phyloP scores from a whole-genome alignment of 345 rosid species.

The Eucalyptus viminalis region DNA sequence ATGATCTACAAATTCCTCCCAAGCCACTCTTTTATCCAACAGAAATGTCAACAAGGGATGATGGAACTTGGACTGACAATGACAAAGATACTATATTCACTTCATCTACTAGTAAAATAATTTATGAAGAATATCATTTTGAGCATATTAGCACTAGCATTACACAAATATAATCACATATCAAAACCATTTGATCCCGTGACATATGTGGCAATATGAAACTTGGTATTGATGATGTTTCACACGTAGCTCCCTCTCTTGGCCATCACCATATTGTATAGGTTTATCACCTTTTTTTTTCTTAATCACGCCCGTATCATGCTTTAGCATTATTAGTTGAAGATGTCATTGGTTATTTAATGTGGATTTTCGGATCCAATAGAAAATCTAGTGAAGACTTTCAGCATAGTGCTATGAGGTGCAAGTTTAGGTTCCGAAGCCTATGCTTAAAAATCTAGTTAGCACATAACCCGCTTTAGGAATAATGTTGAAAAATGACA shows the following conservation, averaged over 20 bases:
- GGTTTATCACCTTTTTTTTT: accelerated
- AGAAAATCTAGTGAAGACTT: no score
- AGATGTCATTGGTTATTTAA: not conserved
- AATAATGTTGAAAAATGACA: not conserved
- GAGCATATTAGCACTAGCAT: not conserved
- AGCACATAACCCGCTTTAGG: accelerated
- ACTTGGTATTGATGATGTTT: not conserved
- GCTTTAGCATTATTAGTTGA: not conserved
- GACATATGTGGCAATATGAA: not conserved
- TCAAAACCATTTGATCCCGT: not conserved
- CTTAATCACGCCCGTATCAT: no score
- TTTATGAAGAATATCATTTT: not conserved
- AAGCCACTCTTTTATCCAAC: no score
- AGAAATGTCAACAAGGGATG: not conserved
- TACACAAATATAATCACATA: not conserved
- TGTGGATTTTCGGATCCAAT: not conserved
- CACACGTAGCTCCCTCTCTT: not conserved
- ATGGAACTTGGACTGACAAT: not conserved
- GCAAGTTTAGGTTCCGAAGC: not conserved
- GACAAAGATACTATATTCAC: not conserved
- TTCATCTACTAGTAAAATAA: not conserved
- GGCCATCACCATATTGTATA: not conserved
- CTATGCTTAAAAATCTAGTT: not conserved
- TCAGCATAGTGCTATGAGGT: not conserved
- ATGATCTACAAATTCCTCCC: no score